phyloP scores from a whole-genome alignment of 2,329 filamentous ascomycete genomes.

The Biscogniauxia marginata region DNA sequence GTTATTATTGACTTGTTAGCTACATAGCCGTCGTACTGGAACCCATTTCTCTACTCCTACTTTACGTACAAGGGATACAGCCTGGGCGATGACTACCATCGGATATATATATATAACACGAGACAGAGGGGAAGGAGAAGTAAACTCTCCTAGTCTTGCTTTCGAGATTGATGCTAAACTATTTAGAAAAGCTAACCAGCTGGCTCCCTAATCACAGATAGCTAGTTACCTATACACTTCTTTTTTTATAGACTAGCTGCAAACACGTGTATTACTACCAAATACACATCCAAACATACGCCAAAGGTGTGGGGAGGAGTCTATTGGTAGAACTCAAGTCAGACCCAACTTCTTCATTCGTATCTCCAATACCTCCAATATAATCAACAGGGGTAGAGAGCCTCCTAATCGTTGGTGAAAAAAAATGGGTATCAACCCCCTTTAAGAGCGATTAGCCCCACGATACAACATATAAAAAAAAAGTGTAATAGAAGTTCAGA shows the following conservation, averaged over 20 bases:
- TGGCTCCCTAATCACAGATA: background rate
- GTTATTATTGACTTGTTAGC: too few relatives aligned
- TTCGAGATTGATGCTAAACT: background rate
- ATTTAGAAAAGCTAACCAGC: background rate
- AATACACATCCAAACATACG: background rate
- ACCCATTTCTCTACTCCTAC: too few relatives aligned
- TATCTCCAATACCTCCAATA: background rate
- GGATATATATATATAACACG: too few relatives aligned
- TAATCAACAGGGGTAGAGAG: background rate
- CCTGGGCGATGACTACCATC: too few relatives aligned
- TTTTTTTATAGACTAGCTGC: background rate
- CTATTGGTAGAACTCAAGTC: slow-evolving; percentile 1
- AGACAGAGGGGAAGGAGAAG: background rate
- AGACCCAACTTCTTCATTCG: background rate
- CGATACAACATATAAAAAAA: background rate
- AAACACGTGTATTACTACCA: background rate
- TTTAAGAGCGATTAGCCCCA: background rate
- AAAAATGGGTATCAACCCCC: background rate
- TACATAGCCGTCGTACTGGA: too few relatives aligned
- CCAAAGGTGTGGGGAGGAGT: too few relatives aligned
- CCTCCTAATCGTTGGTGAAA: background rate
- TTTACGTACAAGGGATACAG: too few relatives aligned
- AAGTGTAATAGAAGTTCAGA: background rate
- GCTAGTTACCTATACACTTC: background rate
- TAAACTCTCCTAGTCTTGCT: background rate